Evolutionary conservation across 768 basidiomycete genomes (phyloP).

Genomic region (Boletus coccyginus): DNA sequence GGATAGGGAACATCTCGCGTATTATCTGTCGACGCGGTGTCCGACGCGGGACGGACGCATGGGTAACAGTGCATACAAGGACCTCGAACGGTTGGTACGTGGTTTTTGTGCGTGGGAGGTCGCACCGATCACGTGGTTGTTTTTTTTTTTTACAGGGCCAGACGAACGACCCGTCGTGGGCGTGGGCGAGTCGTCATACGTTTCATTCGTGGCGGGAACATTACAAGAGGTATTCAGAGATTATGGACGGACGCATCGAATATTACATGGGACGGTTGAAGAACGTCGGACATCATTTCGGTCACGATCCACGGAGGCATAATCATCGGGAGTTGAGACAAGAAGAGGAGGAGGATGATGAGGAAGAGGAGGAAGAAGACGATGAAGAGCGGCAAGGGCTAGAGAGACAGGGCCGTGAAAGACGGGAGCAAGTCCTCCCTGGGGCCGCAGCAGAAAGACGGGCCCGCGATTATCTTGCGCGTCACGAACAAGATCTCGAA

Average conservation of each 20-base stretch:
- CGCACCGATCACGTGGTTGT: background rate
- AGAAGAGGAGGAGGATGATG: slow-evolving; percentile 11
- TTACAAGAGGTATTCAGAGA: slow-evolving; percentile 44
- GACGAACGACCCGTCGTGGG: slow-evolving; percentile 37
- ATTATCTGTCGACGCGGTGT: slow-evolving; percentile 48
- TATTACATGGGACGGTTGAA: slow-evolving; percentile 22
- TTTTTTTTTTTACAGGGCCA: slow-evolving; percentile 20
- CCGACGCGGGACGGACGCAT: slow-evolving; percentile 42
- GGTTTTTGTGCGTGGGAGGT: background rate
- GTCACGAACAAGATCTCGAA: background rate
- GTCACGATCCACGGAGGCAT: slow-evolving; percentile 25
- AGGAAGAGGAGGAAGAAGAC: background rate
- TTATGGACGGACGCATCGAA: slow-evolving; percentile 43
- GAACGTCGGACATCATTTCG: slow-evolving; percentile 16
- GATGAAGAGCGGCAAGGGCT: slow-evolving; percentile 6
- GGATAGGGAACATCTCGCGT: slow-evolving; percentile 42
- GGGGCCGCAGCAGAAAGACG: background rate
- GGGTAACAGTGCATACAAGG: slow-evolving; percentile 47
- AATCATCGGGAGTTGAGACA: background rate
- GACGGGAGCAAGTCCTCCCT: background rate
- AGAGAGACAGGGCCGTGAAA: background rate
- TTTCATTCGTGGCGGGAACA: slow-evolving; percentile 64
- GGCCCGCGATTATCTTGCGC: background rate
- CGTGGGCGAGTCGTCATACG: slow-evolving; percentile 43
- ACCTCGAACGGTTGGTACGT: slow-evolving; percentile 49